These are phyloP conservation scores for Quercus aquifolioides DNA, from an alignment of 306 rosid genomes.

Conservation along the genomic window DNA sequence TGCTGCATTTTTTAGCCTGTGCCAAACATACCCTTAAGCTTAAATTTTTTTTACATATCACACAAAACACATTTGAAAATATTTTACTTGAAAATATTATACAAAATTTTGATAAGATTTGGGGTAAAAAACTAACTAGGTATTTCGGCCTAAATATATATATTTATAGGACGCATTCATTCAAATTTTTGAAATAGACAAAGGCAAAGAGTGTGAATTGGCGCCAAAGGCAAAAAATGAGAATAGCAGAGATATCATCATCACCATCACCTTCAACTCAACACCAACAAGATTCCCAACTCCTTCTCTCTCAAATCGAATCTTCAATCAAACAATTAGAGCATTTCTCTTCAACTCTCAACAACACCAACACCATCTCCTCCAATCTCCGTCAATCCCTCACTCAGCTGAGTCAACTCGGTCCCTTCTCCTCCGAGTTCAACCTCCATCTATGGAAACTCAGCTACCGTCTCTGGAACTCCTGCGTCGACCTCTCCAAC, in stretches of 20 bases:
- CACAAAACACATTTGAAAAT: too few relatives aligned
- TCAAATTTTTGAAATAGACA: too few relatives aligned
- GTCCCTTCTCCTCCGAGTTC: conserved; percentile 55
- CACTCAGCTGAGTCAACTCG: conserved; percentile 41
- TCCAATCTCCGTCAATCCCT: conserved; percentile 50
- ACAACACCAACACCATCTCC: conserved; percentile 1
- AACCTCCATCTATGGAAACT: conserved; percentile 83
- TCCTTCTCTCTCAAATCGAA: conserved; percentile 52
- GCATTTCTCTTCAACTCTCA: conserved; percentile 22
- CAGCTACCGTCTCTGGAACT: conserved; percentile 92
- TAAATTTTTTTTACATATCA: too few relatives aligned
- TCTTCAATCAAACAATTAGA: conserved; percentile 57
- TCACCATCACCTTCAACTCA: conserved; percentile 20
- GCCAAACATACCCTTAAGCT: too few relatives aligned
- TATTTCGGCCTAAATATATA: too few relatives aligned
- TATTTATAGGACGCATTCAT: too few relatives aligned
- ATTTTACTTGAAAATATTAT: too few relatives aligned
- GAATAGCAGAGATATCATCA: conserved; percentile 68
- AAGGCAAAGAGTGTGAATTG: not conserved
- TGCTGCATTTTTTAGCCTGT: fast-evolving
- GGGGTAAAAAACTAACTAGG: too few relatives aligned
- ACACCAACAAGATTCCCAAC: not conserved
- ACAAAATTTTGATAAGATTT: too few relatives aligned
- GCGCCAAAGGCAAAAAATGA: conserved; percentile 29
- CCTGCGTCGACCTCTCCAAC: conserved; percentile 88